phyloP scores from a whole-genome alignment of 164 flowering plant genomes.

The Umbellularia californica region DNA sequence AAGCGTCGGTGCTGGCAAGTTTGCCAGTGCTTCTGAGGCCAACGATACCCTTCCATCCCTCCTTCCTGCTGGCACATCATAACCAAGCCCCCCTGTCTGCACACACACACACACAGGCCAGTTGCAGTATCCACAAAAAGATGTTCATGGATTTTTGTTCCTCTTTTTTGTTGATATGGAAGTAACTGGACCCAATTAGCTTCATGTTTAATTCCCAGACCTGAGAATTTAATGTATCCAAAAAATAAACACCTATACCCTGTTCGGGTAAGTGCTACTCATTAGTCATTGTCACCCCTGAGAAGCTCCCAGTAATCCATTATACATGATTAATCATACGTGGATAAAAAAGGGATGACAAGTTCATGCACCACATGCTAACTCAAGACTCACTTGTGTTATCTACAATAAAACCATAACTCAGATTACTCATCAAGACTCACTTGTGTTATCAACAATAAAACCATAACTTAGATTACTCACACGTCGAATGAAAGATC shows the following conservation, averaged over 20 bases:
- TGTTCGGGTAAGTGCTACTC: background rate
- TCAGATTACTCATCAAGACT: background rate
- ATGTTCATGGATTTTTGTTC: no score
- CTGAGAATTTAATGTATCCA: background rate
- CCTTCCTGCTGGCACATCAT: conserved; percentile 54
- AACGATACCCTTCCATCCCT: conserved; percentile 50
- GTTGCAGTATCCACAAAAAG: no score
- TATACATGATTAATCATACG: background rate
- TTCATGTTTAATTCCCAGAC: background rate
- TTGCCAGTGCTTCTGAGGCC: conserved; percentile 30
- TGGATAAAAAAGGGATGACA: background rate
- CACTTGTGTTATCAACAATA: background rate
- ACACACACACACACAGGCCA: background rate
- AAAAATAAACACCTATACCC: no score
- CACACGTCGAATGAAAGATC: background rate
- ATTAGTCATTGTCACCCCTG: no score
- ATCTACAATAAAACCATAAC: background rate
- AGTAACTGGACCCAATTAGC: background rate
- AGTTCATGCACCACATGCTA: background rate
- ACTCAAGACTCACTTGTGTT: background rate
- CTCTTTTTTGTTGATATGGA: no score
- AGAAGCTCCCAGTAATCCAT: no score
- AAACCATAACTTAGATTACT: background rate
- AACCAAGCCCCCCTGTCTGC: conserved; percentile 53
- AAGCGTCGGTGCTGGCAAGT: conserved; percentile 34